Conservation (phyloP, 345 rosid genomes). For the Populus deltoides region DNA sequence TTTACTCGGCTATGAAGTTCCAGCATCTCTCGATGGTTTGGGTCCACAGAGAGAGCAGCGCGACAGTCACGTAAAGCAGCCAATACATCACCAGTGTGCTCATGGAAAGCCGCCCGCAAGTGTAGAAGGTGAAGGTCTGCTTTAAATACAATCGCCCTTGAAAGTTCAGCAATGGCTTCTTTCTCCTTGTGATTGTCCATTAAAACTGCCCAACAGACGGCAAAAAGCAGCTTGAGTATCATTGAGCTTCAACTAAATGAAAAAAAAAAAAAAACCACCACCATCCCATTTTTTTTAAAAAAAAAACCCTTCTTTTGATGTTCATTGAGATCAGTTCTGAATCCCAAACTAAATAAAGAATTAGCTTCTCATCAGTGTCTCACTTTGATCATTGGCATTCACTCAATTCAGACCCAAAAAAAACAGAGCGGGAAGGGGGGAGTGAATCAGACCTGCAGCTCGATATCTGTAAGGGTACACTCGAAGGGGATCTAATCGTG, state of each 20-base stretch:
- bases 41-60: slow-evolving; percentile 93
- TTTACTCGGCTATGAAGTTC: slow-evolving; percentile 89
- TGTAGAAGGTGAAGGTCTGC: slow-evolving; percentile 94
- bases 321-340: neutral
- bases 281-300: too few relatives aligned
- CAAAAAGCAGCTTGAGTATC: neutral
- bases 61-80: slow-evolving; percentile 84
- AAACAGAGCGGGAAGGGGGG: neutral
- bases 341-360: neutral
- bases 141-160: slow-evolving; percentile 84
- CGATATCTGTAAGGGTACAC: slow-evolving; percentile 95
- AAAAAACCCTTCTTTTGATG: neutral
- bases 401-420: neutral
- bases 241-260: neutral
- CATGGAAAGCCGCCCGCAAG: slow-evolving; percentile 89
- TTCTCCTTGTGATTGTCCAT: slow-evolving; percentile 86
- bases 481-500: slow-evolving; percentile 85
- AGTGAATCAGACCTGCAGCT: slow-evolving; percentile 71
- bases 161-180: slow-evolving; percentile 86
- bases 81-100: slow-evolving; percentile 64
- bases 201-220: slow-evolving; percentile 51
- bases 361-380: too few relatives aligned
- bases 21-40: slow-evolving; percentile 87
- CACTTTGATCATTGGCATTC: too few relatives aligned
- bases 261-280: neutral